Evolutionary conservation across 805 yeast genomes (phyloP), one percentile per base, ranked within the genome.

Genomic region (Candida silvatica): DNA sequence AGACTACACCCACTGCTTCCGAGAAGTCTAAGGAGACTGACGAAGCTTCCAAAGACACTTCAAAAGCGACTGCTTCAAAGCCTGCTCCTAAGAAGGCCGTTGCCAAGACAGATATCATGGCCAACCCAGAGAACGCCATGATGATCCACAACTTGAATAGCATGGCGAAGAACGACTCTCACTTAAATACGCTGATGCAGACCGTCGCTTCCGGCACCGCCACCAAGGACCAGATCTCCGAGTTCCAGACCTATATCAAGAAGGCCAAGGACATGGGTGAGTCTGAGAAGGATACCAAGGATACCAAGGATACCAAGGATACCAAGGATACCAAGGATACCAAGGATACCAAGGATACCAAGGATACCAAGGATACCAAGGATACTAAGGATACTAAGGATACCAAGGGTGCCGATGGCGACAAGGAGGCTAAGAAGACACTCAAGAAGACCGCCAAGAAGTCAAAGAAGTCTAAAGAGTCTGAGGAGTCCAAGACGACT

Each of bases 121-220:
- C 48, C 39, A 62, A 80, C 4, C 72, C 75, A 2, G 82, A 76
- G 34, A 80, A 82, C 48, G 80, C 80, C 28, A 74, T 80, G 42
- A 85, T 90, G 83, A 86, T 90, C 45, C 76, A 82, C 4, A 83
- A 86, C 46, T 67, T 90, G 49, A 88, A 88, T 49, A 66, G 80
- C 1, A 77, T 90, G 58, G 97, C 97, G 0, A 69, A 80, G 27
- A 65, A 67, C 4, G 94, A 87, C 48, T 67, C 74, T 0, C 67
- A 77, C 4, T 58, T 90, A 33, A 80, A 77, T 43, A 58, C 69
- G 1, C 60, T 90, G 35, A 87, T 90, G 96, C 77, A 79, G 42
- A 71, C 69, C 4, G 96, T 90, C 2, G 97, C 97, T 0, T 71
- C 80, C 37, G 95, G 95, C 4, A 67, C 65, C 17, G 95, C 96